Base-by-base conservation (phyloP, 805 yeast species). In the Candida namnaoensis region DNA sequence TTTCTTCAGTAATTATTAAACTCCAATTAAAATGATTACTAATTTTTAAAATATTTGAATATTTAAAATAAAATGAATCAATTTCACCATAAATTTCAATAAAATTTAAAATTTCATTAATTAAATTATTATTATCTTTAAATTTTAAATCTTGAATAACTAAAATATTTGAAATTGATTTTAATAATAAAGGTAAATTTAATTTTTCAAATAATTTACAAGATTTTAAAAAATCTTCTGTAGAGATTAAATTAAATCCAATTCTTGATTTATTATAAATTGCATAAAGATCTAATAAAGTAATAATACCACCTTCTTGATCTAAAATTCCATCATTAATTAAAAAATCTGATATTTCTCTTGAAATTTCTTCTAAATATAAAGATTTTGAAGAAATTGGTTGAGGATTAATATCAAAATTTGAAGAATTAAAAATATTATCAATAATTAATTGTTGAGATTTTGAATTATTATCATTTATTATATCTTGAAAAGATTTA, bases 271-370 rank as follows among this genome's bases (percentile, higher is more conserved):
- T 67, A 49, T 83, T 83, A 60, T 78, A 83, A 25, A 76, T 47
- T 0, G 81, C 76, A 57, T 70, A 84, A 15, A 83, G 53, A 50
- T 83, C 91, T 39, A 75, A 70, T 32, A 82, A 49, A 0, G 87
- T 69, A 12, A 83, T 65, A 15, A 79, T 64, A 3, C 84, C 86
- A 37, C 81, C 80, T 38, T 70, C 71, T 32, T 64, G 65, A 35
- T 64, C 68, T 42, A 80, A 49, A 24, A 79, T 51, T 39, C 76
- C 56, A 45, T 64, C 54, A 46, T 60, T 58, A 9, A 66, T 61
- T 9, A 85, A 64, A 57, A 78, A 88, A 50, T 85, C 95, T 35
- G 87, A 80, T 3, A 91, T 56, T 52, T 87, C 90, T 41, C 95
- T 70, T 0, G 96, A 76, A 14, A 88, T 63, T 52, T 88, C 96